Percentiles rank a stretch among this genome's conserved stretches.
Conservation (phyloP, 208 protist species). For the Borovskyia barvae region DNA sequence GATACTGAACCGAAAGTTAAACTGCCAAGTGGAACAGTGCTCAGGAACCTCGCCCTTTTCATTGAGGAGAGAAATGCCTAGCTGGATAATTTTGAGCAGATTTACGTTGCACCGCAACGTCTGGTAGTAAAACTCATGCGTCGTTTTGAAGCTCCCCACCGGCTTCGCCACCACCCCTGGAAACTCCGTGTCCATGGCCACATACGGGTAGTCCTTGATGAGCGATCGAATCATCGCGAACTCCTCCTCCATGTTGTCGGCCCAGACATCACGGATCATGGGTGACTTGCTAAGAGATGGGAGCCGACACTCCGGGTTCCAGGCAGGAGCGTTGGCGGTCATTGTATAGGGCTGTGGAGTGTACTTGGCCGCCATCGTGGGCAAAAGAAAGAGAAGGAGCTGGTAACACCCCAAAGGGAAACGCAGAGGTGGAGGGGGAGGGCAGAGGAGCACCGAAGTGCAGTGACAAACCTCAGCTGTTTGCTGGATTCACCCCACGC, state of each 20-base stretch:
- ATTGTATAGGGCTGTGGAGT: slow-evolving; percentile 17
- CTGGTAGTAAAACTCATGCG: slow-evolving; percentile 97
- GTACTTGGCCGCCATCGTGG: slow-evolving; percentile 11
- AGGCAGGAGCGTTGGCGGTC: slow-evolving; percentile 25
- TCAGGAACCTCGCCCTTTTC: slow-evolving; percentile 95
- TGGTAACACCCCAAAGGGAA: too few relatives aligned
- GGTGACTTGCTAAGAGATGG: slow-evolving; percentile 84
- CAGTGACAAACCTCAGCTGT: too few relatives aligned
- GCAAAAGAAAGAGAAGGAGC: not conserved
- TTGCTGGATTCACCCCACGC: too few relatives aligned
- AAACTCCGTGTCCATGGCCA: slow-evolving; percentile 99
- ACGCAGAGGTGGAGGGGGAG: not conserved
- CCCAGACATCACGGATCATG: slow-evolving; percentile 97
- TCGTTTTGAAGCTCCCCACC: slow-evolving; percentile 93
- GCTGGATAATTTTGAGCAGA: slow-evolving; percentile 98
- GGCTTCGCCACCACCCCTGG: slow-evolving; percentile 97
- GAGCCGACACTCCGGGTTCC: slow-evolving; percentile 26
- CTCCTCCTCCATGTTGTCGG: slow-evolving; percentile 95
- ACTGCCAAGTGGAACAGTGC: slow-evolving; percentile 98
- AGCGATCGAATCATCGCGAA: slow-evolving; percentile 94
- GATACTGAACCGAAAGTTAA: slow-evolving; percentile 99
- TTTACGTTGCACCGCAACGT: slow-evolving; percentile 98
- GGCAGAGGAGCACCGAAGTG: not conserved
- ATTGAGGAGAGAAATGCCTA: slow-evolving; percentile 98
- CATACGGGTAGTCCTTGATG: slow-evolving; percentile 96